Base-by-base conservation (phyloP, 2,329 filamentous ascomycete genomes). In the Hypoxylon sp. region DNA sequence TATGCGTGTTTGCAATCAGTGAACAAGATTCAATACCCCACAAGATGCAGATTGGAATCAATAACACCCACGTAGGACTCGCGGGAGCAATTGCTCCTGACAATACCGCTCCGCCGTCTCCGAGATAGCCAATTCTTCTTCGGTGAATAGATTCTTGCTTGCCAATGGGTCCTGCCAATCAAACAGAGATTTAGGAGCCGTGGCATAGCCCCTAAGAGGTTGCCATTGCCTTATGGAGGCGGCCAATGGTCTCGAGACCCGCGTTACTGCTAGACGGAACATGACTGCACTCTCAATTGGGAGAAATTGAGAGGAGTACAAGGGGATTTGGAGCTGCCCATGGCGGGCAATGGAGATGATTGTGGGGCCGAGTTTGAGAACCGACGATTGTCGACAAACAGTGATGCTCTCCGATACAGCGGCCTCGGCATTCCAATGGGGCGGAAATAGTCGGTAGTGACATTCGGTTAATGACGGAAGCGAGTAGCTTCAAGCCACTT, bases 21-120 rank as follows among this genome's bases (percentile, higher is more conserved):
- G 14, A 46, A 53, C 23, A 48, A 34, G 30, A 21, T 43, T 14
- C n/a, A 5, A 23, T 11, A 19, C 14, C 9, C 19, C 16, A 23
- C 19, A 23, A 32, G 48, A 41, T 9, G 14, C n/a, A 11, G 23
- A 47, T 37, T 43, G 2, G n/a, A 21, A 23, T n/a, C 8, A 25
- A 19, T 11, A 64, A 92, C 91, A 79, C 87, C 71, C 84, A 97
- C 94, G 90, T 64, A 97, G 84, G 53, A 99, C 91, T 69, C 95
- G 86, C 53, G 96, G 96, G 43, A 92, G 83, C 81, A 99, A 84
- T 65, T 88, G 88, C 78, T 98, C 94, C 79, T 98, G 95, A 77
- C 94, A 98, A 76, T 98, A 99, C 66, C 92, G 87, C 79, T 97
- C 92, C 32, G 95, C 95, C 5, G 93, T 97, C 74, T 97, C 93